Evolutionary conservation across 139 green algal species (phyloP), one percentile per base, ranked within the genome.

Genomic region (Auxenochlorella pyrenoidosa): DNA sequence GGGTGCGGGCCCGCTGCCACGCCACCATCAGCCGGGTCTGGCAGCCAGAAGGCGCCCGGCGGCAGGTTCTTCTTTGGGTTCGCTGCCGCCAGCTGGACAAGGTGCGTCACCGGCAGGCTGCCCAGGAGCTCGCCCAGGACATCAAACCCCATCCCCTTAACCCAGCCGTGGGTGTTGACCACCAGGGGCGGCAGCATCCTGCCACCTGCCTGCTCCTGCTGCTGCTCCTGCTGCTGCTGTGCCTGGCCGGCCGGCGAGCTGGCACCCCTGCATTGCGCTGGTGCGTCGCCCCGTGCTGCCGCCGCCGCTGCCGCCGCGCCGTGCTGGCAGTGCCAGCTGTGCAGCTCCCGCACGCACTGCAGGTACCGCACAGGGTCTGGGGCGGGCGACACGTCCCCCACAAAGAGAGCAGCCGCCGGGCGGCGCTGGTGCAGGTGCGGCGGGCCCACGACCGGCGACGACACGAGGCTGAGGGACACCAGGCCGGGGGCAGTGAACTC

Each of bases 81-180:
- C 22, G 75, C 3, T 5, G 78, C 87, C 13, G 86, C 73, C 28
- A 97, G 63, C 81, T 93, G 70, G 28, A 96, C 54, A n/a, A 94
- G 38, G 82, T 96, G 94, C 6, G 84, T 94, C 22, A 88, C 72
- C 21, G 93, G 93, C 24, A 92, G 30, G n/a, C 43, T 26, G 0
- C 71, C 47, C 41, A 98, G 83, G 36, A 95, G 41, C 70, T 94
- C 89, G 0, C 72, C 68, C 65, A 97, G 86, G 32, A 97, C 66
- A 30, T 98, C 95, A 58, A 95, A 89, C 1, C 96, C 96, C 16
- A 97, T 38, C 0, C 96, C 96, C 73, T 93, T 90, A 51, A 98
- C 88, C 96, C 96, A 98, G 82, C 96, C 96, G 78, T 94, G 93
- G 10, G 94, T 97, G 87, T 98, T 98, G 82, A 98, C 83, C 21